Evolutionary conservation across 1,284 basidiomycete species (phyloP), one percentile per base, ranked within the genome.

Genomic region (Sanguinoderma infundibulare): DNA sequence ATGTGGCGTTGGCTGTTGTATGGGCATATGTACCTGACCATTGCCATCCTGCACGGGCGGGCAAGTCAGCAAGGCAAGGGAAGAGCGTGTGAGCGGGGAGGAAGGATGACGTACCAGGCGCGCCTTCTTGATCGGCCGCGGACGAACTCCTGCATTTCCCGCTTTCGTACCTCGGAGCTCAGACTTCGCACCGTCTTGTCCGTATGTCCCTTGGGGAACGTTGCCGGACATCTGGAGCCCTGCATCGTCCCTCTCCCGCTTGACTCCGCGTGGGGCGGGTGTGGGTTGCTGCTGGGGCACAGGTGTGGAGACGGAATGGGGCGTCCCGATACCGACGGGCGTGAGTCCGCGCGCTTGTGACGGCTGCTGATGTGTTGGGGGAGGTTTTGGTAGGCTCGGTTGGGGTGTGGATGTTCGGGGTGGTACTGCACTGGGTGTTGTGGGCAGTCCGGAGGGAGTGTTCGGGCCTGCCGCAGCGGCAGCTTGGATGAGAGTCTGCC

Each of bases 121-220:
- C 72, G 87, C 89, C 75, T 90, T 92, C 81, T 92, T 92, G 52
- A 88, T 70, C 42, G 90, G 90, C 66, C 91, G 79, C 30, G 90
- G 89, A 61, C 87, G 80, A 17, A 81, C 83, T 53, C 81, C 83
- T 15, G 66, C 65, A 17, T 58, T 71, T 5, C 73, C 73, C 26
- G 87, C 83, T 70, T 84, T 86, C 17, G 49, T 50, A 7, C 49
- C 49, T 20, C 49, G 30, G 30, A 50, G 32, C 28, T 83, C 82
- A 63, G 82, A 72, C 49, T 67, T 69, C 22, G 80, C 44, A 14
- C 60, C 49, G 12, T 66, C 70, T 28, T 61, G 61, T 28, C 65
- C 64, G n/a, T 56, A 59, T 1, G 57, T 49, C 35, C 51, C 79
- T 62, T 40, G 79, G 69, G 34, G 75, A 65, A 64, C 74, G 74